Evolutionary conservation across 345 rosid species (phyloP).

Genomic region (Lumnitzera racemosa): DNA sequence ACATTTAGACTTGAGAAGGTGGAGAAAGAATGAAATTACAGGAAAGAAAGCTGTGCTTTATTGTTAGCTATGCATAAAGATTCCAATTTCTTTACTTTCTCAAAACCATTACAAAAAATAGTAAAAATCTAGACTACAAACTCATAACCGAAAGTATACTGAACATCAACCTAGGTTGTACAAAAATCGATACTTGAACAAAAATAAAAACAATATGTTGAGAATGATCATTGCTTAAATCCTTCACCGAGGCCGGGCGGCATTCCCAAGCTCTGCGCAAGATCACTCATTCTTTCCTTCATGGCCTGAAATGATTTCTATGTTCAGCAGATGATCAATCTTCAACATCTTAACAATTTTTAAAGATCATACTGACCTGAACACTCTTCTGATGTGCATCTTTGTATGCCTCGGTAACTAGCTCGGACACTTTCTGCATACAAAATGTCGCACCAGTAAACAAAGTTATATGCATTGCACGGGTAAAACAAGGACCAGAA

Average conservation of each 20-base stretch:
- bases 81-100: no score
- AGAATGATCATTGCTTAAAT: constrained; percentile 30
- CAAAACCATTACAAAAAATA: no score
- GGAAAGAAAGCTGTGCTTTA: no score
- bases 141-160: no score
- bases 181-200: neutral
- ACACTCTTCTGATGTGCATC: constrained; percentile 91
- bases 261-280: constrained; percentile 92
- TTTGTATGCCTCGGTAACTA: constrained; percentile 84
- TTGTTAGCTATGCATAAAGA: no score
- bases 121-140: no score
- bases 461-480: no score
- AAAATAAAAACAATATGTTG: neutral
- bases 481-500: no score
- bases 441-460: neutral
- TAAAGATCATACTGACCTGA: constrained; percentile 30
- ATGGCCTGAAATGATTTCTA: constrained; percentile 46
- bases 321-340: neutral
- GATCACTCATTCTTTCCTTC: constrained; percentile 88
- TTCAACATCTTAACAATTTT: no score
- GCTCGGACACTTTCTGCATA: constrained; percentile 65
- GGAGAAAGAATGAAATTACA: no score
- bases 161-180: no score
- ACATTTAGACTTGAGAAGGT: no score
- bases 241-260: constrained; percentile 74